Base-by-base conservation (phyloP, 1,284 basidiomycete genomes). In the Fomitopsis betulina region DNA sequence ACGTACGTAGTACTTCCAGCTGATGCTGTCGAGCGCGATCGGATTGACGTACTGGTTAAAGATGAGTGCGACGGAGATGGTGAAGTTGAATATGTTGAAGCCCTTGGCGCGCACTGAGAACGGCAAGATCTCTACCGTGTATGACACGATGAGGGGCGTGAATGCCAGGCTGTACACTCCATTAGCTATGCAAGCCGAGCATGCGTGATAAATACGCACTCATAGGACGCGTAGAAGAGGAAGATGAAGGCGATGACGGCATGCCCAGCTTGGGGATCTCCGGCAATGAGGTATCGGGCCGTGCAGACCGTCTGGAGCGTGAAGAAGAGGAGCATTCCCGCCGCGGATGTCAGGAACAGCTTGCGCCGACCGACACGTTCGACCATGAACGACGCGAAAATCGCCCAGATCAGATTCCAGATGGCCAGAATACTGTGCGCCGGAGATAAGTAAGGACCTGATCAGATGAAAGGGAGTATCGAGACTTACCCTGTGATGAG, bases 1-100 rank as follows among this genome's bases (percentile, higher is more conserved):
- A 68, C 70, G 39, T 53, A 73, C 72, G 67, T 74, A 74, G 70
- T 74, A 71, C 61, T 66, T 70, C 89, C 89, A 91, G 53, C 69
- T 73, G 55, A 89, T 73, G 42, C 70, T 65, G 7, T 72, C 73
- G 50, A 86, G 76, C 9, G 87, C 88, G 64, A 92, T 80, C n/a
- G 89, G 90, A 75, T 92, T 93, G 69, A 87, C 83, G 67, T 89
- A 92, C 72, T 91, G 88, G 72, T 91, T 92, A 77, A 91, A 89
- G 63, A 87, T 84, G 62, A 89, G 80, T 0, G 87, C 81, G 35
- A 84, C 58, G 19, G 85, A 86, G 66, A 88, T 81, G 59, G 79
- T 74, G 63, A 89, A 84, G 73, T 81, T 85, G 76, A 89, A 86
- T 54, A 91, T 69, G 63, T 80, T 89, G 75, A 92, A 83, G 58